These are phyloP conservation scores for Tricholoma furcatifolium DNA, from an alignment of 768 basidiomycete species.

Conservation along the genomic window DNA sequence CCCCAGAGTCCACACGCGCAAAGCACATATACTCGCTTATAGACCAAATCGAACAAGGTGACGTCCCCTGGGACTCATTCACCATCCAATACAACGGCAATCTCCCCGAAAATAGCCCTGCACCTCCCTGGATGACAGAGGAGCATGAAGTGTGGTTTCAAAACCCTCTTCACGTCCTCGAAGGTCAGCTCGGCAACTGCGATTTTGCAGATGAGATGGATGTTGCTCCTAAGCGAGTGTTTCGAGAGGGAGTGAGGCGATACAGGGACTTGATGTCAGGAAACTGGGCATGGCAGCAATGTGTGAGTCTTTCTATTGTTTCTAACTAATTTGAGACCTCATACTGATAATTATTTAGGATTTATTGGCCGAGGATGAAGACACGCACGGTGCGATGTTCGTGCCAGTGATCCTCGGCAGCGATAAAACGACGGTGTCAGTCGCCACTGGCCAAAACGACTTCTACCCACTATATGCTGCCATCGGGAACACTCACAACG, in stretches of 20 bases:
- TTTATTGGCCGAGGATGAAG: conserved; percentile 18
- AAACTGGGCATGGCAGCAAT: too few relatives aligned
- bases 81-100: conserved; percentile 23
- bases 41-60: conserved; percentile 23
- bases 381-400: conserved; percentile 26
- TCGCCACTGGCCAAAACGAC: conserved; percentile 36
- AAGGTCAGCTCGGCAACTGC: conserved; percentile 2
- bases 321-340: background rate
- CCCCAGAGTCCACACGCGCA: conserved; percentile 18
- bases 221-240: conserved; percentile 19
- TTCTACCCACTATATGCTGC: too few relatives aligned
- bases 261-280: too few relatives aligned
- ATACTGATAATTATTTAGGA: too few relatives aligned
- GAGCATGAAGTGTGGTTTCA: conserved; percentile 8
- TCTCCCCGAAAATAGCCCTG: conserved; percentile 10
- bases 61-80: conserved; percentile 28
- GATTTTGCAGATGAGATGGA: conserved; percentile 18
- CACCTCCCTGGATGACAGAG: conserved; percentile 3
- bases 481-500: conserved; percentile 31
- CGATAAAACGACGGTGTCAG: conserved; percentile 37
- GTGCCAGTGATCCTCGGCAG: conserved; percentile 34
- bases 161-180: background rate
- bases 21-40: conserved; percentile 23
- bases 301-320: background rate
- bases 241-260: background rate